phyloP scores from a whole-genome alignment of 352 stramenopile species.

The Paralagenidium karlingii region DNA sequence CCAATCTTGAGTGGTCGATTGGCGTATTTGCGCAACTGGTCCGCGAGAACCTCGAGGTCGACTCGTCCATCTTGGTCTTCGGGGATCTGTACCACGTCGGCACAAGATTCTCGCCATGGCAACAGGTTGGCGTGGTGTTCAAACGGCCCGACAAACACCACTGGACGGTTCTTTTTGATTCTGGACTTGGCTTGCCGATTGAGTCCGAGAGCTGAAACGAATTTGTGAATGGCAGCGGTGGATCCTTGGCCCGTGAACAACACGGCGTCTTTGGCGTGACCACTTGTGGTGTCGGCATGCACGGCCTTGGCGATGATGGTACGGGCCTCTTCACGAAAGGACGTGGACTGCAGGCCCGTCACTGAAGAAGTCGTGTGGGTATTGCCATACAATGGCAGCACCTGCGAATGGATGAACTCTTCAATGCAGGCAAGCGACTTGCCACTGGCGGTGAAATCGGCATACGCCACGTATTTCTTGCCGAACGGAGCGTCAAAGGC shows the following conservation, averaged over 20 bases:
- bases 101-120: constrained; percentile 77
- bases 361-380: constrained; percentile 79
- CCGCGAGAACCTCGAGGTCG: constrained; percentile 20
- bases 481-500: constrained; percentile 16
- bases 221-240: constrained; percentile 2
- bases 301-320: constrained; percentile 73
- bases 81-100: constrained; percentile 22
- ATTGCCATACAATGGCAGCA: constrained; percentile 86
- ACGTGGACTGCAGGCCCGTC: constrained; percentile 33
- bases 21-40: constrained; percentile 12
- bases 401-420: constrained; percentile 47
- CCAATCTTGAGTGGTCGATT: constrained; percentile 22
- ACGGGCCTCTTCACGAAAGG: constrained; percentile 80
- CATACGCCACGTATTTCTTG: constrained; percentile 54
- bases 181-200: neutral
- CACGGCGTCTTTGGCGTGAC: constrained; percentile 63
- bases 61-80: constrained; percentile 12
- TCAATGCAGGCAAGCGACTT: constrained; percentile 63
- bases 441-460: constrained; percentile 75
- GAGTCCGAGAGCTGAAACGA: constrained; percentile 1
- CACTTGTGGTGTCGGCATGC: constrained; percentile 37
- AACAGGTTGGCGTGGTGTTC: constrained; percentile 92
- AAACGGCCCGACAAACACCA: constrained; percentile 76
- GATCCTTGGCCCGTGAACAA: constrained; percentile 2
- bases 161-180: constrained; percentile 9